These are phyloP conservation scores for Linnemannia exigua DNA, from an alignment of 192 early-diverging fungal genomes.

Conservation along the genomic window DNA sequence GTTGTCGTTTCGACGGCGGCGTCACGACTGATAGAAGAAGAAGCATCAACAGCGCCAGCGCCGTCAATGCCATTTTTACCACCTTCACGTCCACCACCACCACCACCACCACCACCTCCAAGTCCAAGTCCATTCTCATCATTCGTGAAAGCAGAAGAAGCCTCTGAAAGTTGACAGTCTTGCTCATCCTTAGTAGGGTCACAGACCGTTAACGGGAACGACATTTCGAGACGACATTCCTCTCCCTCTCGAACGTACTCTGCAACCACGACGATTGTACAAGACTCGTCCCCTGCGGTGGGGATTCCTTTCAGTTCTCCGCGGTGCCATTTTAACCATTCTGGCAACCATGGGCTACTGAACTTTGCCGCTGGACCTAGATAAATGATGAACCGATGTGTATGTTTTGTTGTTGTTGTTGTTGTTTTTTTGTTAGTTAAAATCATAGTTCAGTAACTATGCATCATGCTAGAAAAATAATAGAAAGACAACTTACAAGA, in stretches of 20 bases:
- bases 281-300: slow-evolving; percentile 66
- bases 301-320: slow-evolving; percentile 78
- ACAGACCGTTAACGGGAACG: slow-evolving; percentile 55
- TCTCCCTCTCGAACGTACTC: slow-evolving; percentile 74
- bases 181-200: slow-evolving; percentile 50
- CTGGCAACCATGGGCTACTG: slow-evolving; percentile 76
- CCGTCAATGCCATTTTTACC: not conserved
- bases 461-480: too few relatives aligned
- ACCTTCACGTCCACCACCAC: not conserved
- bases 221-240: slow-evolving; percentile 59
- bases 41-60: not conserved
- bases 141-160: not conserved
- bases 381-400: not conserved
- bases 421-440: not conserved
- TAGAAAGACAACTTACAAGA: slow-evolving; percentile 58
- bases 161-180: not conserved
- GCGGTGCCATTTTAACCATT: slow-evolving; percentile 83
- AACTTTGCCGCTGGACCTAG: slow-evolving; percentile 79
- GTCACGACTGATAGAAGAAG: not conserved
- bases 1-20: not conserved
- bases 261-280: slow-evolving; percentile 73
- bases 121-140: too few relatives aligned
- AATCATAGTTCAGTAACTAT: too few relatives aligned
- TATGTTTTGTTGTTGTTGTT: not conserved
- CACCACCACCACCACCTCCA: too few relatives aligned